Evolutionary conservation across 2,329 filamentous ascomycete species (phyloP).

Genomic region (Calycina herbarum): DNA sequence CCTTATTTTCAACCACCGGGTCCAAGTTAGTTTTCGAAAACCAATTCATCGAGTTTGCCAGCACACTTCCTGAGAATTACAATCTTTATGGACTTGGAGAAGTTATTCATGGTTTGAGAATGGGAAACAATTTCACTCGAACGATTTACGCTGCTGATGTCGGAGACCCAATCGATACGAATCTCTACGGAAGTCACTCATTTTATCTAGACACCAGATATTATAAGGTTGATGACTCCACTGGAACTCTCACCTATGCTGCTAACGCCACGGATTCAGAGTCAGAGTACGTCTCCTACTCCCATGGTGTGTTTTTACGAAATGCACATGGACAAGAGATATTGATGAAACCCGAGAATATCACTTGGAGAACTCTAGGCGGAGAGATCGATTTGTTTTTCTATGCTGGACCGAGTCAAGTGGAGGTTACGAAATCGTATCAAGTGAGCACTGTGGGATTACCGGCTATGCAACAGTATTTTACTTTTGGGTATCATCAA

Average conservation of each 20-base stretch:
- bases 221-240: conserved; percentile 54
- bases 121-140: conserved; percentile 72
- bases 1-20: conserved; percentile 66
- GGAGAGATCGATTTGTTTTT: conserved; percentile 77
- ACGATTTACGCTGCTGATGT: conserved; percentile 69
- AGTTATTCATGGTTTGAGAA: conserved; percentile 66
- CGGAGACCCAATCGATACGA: conserved; percentile 59
- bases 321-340: conserved; percentile 78
- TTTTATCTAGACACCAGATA: conserved; percentile 81
- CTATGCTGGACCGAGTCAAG: conserved; percentile 56
- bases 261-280: conserved; percentile 53
- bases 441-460: conserved; percentile 57
- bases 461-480: conserved; percentile 64
- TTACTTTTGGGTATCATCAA: conserved; percentile 62
- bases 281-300: conserved; percentile 62
- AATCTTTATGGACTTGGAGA: conserved; percentile 77
- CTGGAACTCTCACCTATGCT: conserved; percentile 52
- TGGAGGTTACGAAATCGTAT: conserved; percentile 60
- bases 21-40: conserved; percentile 70
- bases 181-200: conserved; percentile 70
- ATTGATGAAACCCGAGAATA: conserved; percentile 59
- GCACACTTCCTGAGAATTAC: conserved; percentile 66
- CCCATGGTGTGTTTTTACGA: conserved; percentile 75
- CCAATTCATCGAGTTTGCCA: conserved; percentile 75
- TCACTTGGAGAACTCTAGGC: conserved; percentile 74